Evolutionary conservation across 495 filamentous ascomycete genomes (phyloP).

Genomic region (Beverwykella pulmonaria): DNA sequence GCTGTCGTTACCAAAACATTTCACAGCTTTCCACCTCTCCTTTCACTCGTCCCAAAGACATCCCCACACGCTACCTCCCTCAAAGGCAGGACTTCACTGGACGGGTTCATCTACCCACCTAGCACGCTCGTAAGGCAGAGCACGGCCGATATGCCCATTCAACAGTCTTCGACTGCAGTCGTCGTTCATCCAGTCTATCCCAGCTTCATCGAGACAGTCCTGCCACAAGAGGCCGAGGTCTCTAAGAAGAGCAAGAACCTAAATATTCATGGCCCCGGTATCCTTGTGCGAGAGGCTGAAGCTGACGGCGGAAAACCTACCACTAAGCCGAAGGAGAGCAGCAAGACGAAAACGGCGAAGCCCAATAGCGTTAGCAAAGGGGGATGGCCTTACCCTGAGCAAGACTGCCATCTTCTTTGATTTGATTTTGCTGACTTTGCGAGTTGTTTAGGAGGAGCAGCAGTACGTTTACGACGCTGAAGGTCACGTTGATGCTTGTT

Average conservation of each 20-base stretch:
- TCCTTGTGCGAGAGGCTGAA: not conserved
- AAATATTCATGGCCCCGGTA: not conserved
- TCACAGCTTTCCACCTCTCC: not conserved
- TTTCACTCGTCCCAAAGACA: not conserved
- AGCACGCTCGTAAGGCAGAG: not conserved
- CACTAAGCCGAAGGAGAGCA: not conserved
- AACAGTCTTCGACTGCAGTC: not conserved
- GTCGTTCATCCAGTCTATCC: not conserved
- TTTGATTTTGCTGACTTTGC: constrained; percentile 3
- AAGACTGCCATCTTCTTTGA: constrained; percentile 7
- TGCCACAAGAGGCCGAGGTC: not conserved
- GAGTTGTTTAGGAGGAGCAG: not conserved
- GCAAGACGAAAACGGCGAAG: not conserved
- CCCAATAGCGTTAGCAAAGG: not conserved
- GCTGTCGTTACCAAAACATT: not conserved
- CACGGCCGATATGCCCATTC: not conserved
- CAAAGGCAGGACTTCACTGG: not conserved
- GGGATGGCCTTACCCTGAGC: constrained; percentile 20
- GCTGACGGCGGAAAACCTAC: not conserved
- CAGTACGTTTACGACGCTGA: not conserved
- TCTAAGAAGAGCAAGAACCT: not conserved
- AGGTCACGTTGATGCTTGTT: not conserved
- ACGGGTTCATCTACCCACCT: not conserved
- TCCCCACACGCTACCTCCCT: not conserved
- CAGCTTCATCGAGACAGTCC: not conserved